Conservation (phyloP, 257 asterid genomes). For the Solanum phureja region DNA sequence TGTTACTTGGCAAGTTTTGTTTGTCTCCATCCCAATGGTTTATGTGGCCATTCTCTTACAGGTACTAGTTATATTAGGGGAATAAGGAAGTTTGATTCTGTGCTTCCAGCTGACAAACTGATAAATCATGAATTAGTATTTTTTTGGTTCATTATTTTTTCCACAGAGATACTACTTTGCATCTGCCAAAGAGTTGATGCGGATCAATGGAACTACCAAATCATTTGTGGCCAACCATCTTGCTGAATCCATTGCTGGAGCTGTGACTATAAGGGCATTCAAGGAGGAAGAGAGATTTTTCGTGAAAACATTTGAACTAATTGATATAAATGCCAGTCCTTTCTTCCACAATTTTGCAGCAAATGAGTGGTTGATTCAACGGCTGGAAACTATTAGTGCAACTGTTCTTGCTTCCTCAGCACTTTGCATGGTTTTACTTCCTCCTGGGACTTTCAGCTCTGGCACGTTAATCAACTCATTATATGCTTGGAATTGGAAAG, state of each 20-base stretch:
- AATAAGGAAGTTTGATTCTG: not conserved
- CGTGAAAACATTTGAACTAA: constrained; percentile 46
- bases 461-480: constrained; percentile 33
- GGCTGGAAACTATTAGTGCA: constrained; percentile 31
- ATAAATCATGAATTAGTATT: not conserved
- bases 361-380: constrained; percentile 89
- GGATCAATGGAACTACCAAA: constrained; percentile 70
- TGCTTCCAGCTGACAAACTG: not conserved
- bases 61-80: constrained; percentile 25
- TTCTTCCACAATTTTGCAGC: constrained; percentile 64
- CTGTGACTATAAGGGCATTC: constrained; percentile 69
- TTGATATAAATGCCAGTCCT: constrained; percentile 71
- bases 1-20: constrained; percentile 76
- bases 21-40: constrained; percentile 56
- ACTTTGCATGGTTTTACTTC: constrained; percentile 15
- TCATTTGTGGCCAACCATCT: constrained; percentile 83
- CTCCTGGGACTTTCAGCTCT: constrained; percentile 1
- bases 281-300: constrained; percentile 58
- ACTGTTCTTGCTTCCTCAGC: constrained; percentile 52
- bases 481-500: constrained; percentile 43
- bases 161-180: constrained; percentile 72
- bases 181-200: constrained; percentile 77
- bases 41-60: constrained; percentile 59
- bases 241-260: constrained; percentile 77
- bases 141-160: not conserved